Percentiles rank a stretch among this genome's conserved stretches.
These are phyloP conservation scores for Takakia lepidozioides DNA, from an alignment of 225 moss, liverwort and hornwort genomes.

Conservation along the genomic window DNA sequence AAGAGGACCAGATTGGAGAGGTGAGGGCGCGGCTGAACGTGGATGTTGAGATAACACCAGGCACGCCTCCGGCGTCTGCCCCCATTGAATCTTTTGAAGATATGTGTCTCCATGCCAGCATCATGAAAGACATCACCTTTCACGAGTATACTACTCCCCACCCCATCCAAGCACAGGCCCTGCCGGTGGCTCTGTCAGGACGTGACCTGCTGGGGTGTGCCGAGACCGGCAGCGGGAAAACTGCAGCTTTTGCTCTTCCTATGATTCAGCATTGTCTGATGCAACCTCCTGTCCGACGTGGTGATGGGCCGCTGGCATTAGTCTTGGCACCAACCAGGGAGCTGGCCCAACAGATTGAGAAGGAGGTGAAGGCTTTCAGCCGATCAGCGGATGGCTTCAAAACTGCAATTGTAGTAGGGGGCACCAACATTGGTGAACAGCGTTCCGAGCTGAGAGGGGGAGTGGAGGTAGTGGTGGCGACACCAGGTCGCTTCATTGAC, in stretches of 20 bases:
- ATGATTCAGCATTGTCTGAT: slow-evolving; percentile 97
- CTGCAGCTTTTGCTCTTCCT: slow-evolving; percentile 89
- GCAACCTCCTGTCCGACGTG: slow-evolving; percentile 75
- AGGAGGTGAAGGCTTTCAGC: slow-evolving; percentile 97
- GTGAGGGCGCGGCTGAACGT: slow-evolving; percentile 85
- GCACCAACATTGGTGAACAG: slow-evolving; percentile 93
- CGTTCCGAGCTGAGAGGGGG: slow-evolving; percentile 92
- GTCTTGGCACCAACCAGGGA: slow-evolving; percentile 97
- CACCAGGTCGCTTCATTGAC: slow-evolving; percentile 96
- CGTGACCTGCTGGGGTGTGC: slow-evolving; percentile 93
- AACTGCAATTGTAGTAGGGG: slow-evolving; percentile 96
- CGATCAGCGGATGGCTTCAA: slow-evolving; percentile 85
- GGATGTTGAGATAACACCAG: slow-evolving; percentile 81
- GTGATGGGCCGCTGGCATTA: slow-evolving; percentile 86
- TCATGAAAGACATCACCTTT: slow-evolving; percentile 95
- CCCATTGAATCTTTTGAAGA: slow-evolving; percentile 97
- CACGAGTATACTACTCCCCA: slow-evolving; percentile 94
- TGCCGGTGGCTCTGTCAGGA: slow-evolving; percentile 77
- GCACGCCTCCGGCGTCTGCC: slow-evolving; percentile 68
- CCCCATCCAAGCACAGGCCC: slow-evolving; percentile 93
- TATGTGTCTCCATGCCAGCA: slow-evolving; percentile 90
- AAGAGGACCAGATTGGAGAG: slow-evolving; percentile 86
- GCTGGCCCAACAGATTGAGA: slow-evolving; percentile 99
- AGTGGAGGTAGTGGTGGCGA: slow-evolving; percentile 96
- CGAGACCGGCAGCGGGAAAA: slow-evolving; percentile 96